Percentiles rank a stretch among this genome's conserved stretches.
phyloP scores from a whole-genome alignment of 2,329 filamentous ascomycete genomes.

The Paraconiothyrium sp. region DNA sequence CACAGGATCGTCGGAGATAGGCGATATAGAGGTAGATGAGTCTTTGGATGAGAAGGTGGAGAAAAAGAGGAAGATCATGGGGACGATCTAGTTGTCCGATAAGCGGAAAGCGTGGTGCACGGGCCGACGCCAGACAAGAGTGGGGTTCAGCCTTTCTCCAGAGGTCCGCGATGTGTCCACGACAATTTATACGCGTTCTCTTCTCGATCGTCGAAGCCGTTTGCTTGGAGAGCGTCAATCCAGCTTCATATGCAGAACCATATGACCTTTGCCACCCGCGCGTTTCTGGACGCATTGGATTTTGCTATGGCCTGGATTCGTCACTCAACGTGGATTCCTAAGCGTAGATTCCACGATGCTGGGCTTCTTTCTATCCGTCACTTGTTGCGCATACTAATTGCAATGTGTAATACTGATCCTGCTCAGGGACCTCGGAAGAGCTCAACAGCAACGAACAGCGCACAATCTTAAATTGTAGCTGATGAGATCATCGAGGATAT shows the following conservation, averaged over 20 bases:
- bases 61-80: constrained; percentile 6
- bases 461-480: neutral
- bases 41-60: neutral
- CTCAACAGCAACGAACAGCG: neutral
- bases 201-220: neutral
- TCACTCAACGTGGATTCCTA: neutral
- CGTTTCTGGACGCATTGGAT: neutral
- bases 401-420: neutral
- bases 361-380: neutral
- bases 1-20: neutral
- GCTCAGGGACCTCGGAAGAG: neutral
- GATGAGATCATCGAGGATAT: neutral
- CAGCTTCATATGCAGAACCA: neutral
- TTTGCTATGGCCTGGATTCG: neutral
- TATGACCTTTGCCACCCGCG: neutral
- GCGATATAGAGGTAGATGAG: neutral
- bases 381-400: neutral
- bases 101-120: constrained; percentile 3
- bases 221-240: neutral
- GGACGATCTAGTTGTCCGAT: neutral
- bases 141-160: neutral
- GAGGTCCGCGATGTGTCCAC: neutral
- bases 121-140: neutral
- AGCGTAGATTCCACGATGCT: neutral
- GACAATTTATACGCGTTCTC: neutral